phyloP scores from a whole-genome alignment of 2,329 filamentous ascomycete genomes.

The Zymoseptoria passerinii region DNA sequence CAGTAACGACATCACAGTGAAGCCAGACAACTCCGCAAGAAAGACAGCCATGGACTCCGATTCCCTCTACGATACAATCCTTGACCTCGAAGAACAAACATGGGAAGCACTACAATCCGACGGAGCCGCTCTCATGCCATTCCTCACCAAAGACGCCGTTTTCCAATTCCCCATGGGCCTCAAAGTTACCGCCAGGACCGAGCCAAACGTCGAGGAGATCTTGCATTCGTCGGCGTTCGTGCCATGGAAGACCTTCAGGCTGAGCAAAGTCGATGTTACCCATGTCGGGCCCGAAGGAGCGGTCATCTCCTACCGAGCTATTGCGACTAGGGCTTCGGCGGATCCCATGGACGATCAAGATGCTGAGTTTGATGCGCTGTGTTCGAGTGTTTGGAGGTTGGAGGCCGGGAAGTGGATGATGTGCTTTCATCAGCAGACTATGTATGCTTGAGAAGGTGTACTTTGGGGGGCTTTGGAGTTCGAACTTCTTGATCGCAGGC shows the following conservation, averaged over 20 bases:
- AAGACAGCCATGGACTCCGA: constrained; percentile 7
- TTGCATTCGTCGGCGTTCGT: constrained; percentile 22
- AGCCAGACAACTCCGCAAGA: neutral
- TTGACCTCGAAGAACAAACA: constrained; percentile 24
- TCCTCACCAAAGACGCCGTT: constrained; percentile 21
- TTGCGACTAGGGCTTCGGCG: constrained; percentile 17
- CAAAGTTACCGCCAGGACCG: constrained; percentile 21
- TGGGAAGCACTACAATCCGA: constrained; percentile 22
- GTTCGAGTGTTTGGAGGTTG: constrained; percentile 23
- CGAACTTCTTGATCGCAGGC: too few relatives aligned
- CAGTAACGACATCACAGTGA: neutral
- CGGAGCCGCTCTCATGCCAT: constrained; percentile 21
- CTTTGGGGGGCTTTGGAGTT: neutral
- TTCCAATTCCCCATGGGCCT: constrained; percentile 23
- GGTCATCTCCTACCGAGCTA: constrained; percentile 22
- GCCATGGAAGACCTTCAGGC: constrained; percentile 23
- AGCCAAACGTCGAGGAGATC: constrained; percentile 22
- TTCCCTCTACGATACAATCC: constrained; percentile 16
- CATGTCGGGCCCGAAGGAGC: constrained; percentile 20
- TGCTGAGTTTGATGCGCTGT: constrained; percentile 24
- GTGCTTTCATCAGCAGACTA: constrained; percentile 26
- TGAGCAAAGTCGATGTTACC: constrained; percentile 23
- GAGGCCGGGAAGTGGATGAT: constrained; percentile 21
- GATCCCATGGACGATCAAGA: constrained; percentile 14
- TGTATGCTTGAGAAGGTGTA: constrained; percentile 5